A percentile compares a stretch with the other conserved stretches of the same genome.
These are phyloP conservation scores for Arachnomyces sp. DNA, from an alignment of 2,329 filamentous ascomycete species.

Conservation along the genomic window DNA sequence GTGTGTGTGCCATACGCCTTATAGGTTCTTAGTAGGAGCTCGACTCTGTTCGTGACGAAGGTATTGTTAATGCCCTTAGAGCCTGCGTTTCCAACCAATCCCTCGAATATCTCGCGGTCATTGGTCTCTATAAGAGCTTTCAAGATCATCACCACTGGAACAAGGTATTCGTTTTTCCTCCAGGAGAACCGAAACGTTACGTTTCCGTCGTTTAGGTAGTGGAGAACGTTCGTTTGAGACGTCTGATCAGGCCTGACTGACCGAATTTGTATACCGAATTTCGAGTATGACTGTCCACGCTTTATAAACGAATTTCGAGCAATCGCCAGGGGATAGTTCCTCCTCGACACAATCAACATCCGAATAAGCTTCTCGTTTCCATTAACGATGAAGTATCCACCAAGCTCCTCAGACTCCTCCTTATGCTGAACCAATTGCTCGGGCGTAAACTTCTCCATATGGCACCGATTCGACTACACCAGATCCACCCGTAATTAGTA, in stretches of 20 bases:
- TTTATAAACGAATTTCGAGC: constrained; percentile 81
- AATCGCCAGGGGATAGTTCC: constrained; percentile 95
- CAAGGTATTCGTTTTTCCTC: constrained; percentile 94
- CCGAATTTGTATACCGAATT: constrained; percentile 82
- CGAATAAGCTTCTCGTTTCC: constrained; percentile 95
- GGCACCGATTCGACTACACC: constrained; percentile 80
- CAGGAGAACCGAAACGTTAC: constrained; percentile 96
- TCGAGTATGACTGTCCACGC: constrained; percentile 78
- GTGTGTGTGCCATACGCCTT: constrained; percentile 81
- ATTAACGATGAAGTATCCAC: constrained; percentile 96
- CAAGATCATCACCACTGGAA: constrained; percentile 92
- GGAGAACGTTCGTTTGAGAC: constrained; percentile 91
- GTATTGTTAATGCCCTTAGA: constrained; percentile 77
- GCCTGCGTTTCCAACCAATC: constrained; percentile 68
- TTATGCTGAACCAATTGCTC: constrained; percentile 74
- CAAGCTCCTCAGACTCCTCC: constrained; percentile 92
- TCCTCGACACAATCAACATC: constrained; percentile 77
- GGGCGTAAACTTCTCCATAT: constrained; percentile 78
- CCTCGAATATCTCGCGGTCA: constrained; percentile 91
- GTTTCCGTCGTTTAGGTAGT: constrained; percentile 93
- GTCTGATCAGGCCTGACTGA: constrained; percentile 95
- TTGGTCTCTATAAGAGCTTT: constrained; percentile 95
- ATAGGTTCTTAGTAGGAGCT: constrained; percentile 85
- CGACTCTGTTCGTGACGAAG: constrained; percentile 89
- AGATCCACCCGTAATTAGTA: constrained; percentile 2